Percentiles rank a stretch among this genome's conserved stretches.
These are phyloP conservation scores for Salisapilia sapeloensis DNA, from an alignment of 352 stramenopile species.

Conservation along the genomic window DNA sequence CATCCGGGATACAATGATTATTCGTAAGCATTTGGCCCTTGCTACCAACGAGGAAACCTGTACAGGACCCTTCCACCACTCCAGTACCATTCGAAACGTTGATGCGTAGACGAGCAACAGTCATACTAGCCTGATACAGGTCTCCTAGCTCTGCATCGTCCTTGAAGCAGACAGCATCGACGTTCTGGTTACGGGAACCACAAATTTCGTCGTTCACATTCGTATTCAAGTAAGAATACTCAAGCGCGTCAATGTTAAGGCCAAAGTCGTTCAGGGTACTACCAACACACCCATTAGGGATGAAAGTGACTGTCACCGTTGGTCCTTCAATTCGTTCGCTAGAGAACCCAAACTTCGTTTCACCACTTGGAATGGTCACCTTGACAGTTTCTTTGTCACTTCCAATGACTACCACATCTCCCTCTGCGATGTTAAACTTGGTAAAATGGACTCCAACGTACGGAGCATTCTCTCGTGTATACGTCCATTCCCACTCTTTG, in stretches of 20 bases:
- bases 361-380: slow-evolving; percentile 2
- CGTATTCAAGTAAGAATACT: slow-evolving; percentile 10
- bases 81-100: no score
- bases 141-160: slow-evolving; percentile 3
- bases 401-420: slow-evolving; percentile 8
- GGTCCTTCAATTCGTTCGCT: slow-evolving; percentile 4
- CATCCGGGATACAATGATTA: slow-evolving; percentile 14
- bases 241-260: slow-evolving; percentile 11
- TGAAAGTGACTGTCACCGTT: slow-evolving; percentile 7
- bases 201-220: slow-evolving; percentile 12
- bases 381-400: slow-evolving; percentile 1
- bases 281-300: slow-evolving; percentile 2
- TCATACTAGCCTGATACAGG: slow-evolving; percentile 8
- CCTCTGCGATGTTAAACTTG: slow-evolving; percentile 10
- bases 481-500: slow-evolving; percentile 5
- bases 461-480: slow-evolving; percentile 7
- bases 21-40: slow-evolving; percentile 20
- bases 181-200: slow-evolving; percentile 12
- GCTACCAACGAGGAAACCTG: slow-evolving; percentile 16
- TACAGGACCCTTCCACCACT: slow-evolving; percentile 17
- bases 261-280: slow-evolving; percentile 7
- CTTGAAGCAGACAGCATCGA: slow-evolving; percentile 15
- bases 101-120: slow-evolving; percentile 12
- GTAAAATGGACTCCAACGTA: slow-evolving; percentile 14
- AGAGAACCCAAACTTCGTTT: slow-evolving; percentile 4